phyloP scores from a whole-genome alignment of 306 rosid genomes.

The Cucurbita moschata region DNA sequence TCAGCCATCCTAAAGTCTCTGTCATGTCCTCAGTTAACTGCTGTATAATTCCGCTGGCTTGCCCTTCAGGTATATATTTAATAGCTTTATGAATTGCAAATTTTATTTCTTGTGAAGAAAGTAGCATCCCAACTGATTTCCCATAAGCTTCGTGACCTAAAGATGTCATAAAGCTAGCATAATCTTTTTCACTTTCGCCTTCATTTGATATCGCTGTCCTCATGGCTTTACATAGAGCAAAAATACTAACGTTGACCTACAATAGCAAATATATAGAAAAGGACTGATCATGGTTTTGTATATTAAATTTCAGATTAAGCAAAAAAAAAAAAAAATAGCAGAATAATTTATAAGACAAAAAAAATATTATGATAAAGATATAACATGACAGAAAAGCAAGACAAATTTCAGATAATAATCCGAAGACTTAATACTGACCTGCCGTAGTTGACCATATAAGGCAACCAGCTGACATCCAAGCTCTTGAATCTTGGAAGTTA shows the following conservation, averaged over 20 bases:
- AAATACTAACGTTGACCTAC: conserved; percentile 59
- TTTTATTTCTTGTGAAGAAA: conserved; percentile 43
- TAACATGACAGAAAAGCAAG: neutral
- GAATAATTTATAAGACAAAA: neutral
- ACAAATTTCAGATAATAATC: conserved; percentile 4
- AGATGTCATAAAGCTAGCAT: conserved; percentile 30
- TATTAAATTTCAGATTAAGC: neutral
- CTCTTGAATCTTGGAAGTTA: conserved; percentile 27
- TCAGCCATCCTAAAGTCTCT: conserved; percentile 60
- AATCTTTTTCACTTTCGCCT: conserved; percentile 21
- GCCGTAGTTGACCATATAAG: conserved; percentile 79
- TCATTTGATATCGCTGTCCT: conserved; percentile 28
- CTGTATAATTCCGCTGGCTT: conserved; percentile 49
- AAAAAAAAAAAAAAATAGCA: neutral
- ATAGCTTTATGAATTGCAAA: conserved; percentile 38
- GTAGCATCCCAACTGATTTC: conserved; percentile 51
- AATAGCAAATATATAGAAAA: conserved; percentile 14
- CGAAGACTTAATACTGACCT: conserved; percentile 39
- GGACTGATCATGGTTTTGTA: neutral
- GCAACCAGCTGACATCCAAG: conserved; percentile 54
- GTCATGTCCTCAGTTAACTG: conserved; percentile 49
- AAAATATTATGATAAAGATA: neutral
- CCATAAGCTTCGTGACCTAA: conserved; percentile 30
- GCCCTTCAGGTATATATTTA: conserved; percentile 76
- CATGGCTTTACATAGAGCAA: conserved; percentile 65